These are phyloP conservation scores for Aspergillus brasiliensis DNA, from an alignment of 2,329 filamentous ascomycete species.

Conservation along the genomic window DNA sequence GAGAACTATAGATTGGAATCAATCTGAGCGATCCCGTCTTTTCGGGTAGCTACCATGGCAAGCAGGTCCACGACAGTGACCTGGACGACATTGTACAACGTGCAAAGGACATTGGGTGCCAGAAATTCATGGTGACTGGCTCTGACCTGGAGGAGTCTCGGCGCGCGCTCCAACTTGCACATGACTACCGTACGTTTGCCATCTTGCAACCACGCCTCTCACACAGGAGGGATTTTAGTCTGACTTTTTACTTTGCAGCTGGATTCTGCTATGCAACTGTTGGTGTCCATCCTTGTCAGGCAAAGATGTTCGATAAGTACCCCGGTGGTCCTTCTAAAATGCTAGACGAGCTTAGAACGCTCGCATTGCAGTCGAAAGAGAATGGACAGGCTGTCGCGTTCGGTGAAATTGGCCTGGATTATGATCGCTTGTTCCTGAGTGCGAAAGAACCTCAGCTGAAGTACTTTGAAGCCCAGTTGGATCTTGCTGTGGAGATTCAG, in stretches of 20 bases:
- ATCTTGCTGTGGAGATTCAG: constrained; percentile 73
- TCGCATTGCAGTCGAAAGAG: constrained; percentile 64
- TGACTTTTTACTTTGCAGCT: constrained; percentile 51
- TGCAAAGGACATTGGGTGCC: constrained; percentile 75
- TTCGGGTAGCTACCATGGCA: constrained; percentile 79
- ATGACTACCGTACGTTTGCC: constrained; percentile 66
- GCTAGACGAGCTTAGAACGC: constrained; percentile 61
- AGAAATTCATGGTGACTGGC: constrained; percentile 90
- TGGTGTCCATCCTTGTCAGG: constrained; percentile 90
- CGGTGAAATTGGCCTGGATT: constrained; percentile 95
- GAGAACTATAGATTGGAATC: constrained; percentile 71
- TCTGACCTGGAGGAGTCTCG: constrained; percentile 79
- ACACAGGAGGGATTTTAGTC: constrained; percentile 15
- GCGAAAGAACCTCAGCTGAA: constrained; percentile 77
- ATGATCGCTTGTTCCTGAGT: constrained; percentile 85
- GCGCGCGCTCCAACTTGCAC: constrained; percentile 72
- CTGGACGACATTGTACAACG: constrained; percentile 71
- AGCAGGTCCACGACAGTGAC: constrained; percentile 56
- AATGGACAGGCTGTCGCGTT: constrained; percentile 72
- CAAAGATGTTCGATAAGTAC: constrained; percentile 71
- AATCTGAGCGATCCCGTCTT: constrained; percentile 94
- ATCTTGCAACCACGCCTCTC: constrained; percentile 4
- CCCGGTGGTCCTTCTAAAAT: constrained; percentile 47
- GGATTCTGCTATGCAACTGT: constrained; percentile 85
- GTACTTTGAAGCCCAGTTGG: constrained; percentile 81